Base-by-base conservation (phyloP, 2,329 filamentous ascomycete species). In the Colletotrichum scovillei region DNA sequence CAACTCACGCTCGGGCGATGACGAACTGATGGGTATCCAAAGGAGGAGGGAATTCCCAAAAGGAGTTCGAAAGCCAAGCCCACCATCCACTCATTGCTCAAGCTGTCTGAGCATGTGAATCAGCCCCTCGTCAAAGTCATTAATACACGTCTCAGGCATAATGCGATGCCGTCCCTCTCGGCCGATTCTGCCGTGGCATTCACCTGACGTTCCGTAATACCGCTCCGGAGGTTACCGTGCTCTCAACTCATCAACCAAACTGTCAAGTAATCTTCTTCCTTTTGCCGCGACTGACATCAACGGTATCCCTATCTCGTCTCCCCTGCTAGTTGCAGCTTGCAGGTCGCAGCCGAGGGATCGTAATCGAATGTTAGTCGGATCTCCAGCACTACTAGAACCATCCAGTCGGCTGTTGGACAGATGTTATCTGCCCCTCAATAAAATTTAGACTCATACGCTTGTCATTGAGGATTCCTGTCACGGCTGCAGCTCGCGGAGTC, bases 171-270 rank as follows among this genome's bases (percentile, higher is more conserved):
- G 60, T 60, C 46, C 46, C 30, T 70, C 60, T 65, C 70, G 67
- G 70, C 67, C 67, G 70, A 65, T 65, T 26, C 32, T 60, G 52
- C 60, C 70, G 67, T 64, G 66, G 59, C 53, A 72, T 69, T 64
- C 59, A 65, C 56, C 38, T 49, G 59, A 28, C 24, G 58, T 70
- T 55, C 63, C 60, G 62, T 55, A 55, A 56, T 35, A 70, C 35
- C 55, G 42, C 46, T 16, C 8, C 28, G 19, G 46, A 26, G 60
- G 22, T 30, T 38, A 12, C 42, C 30, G 60, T 28, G 22, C 38
- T n/a, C 53, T 69, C 52, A 63, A 11, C 22, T 69, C 58, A 53
- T 68, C 57, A 49, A 42, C 38, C 38, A 42, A 19, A 42, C 38
- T 19, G 16, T 19, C 5, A 42, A 42, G 14, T 8, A 19, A 19